Conservation (phyloP, 2,329 filamentous ascomycete genomes). For the Cryphonectria nitschkei region DNA sequence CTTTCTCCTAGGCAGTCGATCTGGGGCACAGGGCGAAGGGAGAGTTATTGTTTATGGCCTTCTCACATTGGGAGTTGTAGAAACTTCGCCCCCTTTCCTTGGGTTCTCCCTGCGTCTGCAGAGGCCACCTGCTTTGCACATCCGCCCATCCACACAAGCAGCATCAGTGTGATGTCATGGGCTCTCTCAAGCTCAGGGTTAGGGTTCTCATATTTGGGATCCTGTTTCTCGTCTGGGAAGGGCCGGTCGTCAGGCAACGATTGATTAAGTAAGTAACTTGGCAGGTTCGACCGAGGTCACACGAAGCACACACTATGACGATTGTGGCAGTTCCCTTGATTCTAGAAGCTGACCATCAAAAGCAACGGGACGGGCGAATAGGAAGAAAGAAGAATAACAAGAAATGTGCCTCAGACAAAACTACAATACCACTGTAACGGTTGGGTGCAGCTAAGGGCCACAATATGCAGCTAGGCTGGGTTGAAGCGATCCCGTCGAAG, state of each 20-base stretch:
- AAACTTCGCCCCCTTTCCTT: neutral
- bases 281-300: neutral
- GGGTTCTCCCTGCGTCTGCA: neutral
- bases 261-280: neutral
- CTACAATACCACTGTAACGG: neutral
- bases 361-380: too few relatives aligned
- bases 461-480: neutral
- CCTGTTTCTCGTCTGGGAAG: neutral
- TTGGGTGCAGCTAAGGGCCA: neutral
- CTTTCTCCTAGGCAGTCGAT: neutral
- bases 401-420: neutral
- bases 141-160: neutral
- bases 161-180: neutral
- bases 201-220: neutral
- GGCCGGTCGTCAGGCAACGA: neutral
- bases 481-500: neutral
- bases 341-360: neutral
- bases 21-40: too few relatives aligned
- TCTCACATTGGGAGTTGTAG: neutral
- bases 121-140: neutral
- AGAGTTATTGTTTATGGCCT: neutral
- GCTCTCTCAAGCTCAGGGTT: neutral
- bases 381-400: neutral
- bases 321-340: neutral
- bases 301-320: conserved; percentile 1